Evolutionary conservation across 495 filamentous ascomycete species (phyloP).

Genomic region (Parathielavia hyrcaniae): DNA sequence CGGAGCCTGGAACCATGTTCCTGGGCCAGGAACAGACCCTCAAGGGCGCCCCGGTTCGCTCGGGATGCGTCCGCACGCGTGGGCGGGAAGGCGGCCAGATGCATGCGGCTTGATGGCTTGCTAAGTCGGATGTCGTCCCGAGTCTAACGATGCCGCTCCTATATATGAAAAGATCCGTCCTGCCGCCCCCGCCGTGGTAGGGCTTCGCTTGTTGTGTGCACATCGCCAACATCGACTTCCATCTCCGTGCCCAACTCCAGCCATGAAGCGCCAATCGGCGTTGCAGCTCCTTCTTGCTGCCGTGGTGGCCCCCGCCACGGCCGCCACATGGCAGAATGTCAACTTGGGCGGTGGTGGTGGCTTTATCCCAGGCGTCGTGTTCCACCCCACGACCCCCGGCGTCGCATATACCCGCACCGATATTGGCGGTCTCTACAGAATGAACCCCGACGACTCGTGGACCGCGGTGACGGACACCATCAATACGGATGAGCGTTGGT

Average conservation of each 20-base stretch:
- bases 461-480: conserved; percentile 51
- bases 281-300: conserved; percentile 32
- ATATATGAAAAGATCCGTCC: conserved; percentile 22
- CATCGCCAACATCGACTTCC: conserved; percentile 1
- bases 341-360: conserved; percentile 53
- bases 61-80: background rate
- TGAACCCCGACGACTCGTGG: conserved; percentile 52
- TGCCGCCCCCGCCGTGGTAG: background rate
- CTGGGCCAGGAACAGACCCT: conserved; percentile 15
- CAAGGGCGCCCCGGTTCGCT: conserved; percentile 3
- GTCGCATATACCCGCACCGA: conserved; percentile 58
- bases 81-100: conserved; percentile 18
- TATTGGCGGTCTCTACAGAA: conserved; percentile 56
- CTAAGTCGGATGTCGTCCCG: conserved; percentile 11
- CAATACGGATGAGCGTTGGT: conserved; percentile 45
- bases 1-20: conserved; percentile 19
- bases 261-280: conserved; percentile 34
- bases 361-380: conserved; percentile 54
- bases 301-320: conserved; percentile 26
- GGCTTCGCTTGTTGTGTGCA: conserved; percentile 17
- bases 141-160: background rate
- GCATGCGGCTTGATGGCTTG: background rate
- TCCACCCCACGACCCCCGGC: conserved; percentile 51
- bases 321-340: conserved; percentile 46
- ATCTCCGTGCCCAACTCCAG: conserved; percentile 23